Base-by-base conservation (phyloP, 129 eudicot species). In the Artemisia argyi region DNA sequence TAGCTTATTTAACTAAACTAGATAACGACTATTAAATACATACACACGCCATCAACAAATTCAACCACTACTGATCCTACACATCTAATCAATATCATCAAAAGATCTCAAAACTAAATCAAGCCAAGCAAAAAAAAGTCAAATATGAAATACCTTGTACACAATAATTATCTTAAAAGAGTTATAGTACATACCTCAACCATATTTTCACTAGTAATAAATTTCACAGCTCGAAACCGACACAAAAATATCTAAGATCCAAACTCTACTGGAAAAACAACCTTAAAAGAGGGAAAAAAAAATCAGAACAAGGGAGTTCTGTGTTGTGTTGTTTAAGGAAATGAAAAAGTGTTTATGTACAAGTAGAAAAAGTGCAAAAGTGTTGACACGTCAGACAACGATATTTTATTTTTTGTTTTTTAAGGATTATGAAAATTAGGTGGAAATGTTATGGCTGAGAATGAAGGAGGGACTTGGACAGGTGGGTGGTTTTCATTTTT, bases 331-430 rank as follows among this genome's bases (percentile, higher is more conserved):
- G 68, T 48, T 60, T 73, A n/a, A 60, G 60, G 69, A 60, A 26
- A 47, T 61, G 18, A 26, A 46, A 72, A 72, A 60, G 24, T 60
- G 48, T 13, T 24, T 30, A 12, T 47, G 39, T 59, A 22, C 20
- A 59, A 1, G 3, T 17, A 6, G 68, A 60, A 61, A 73, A 73
- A 73, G 77, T 73, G 77, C 77, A 61, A 73, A 61, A 73, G 61
- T 28, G 42, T 3, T 9, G 49, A 48, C 69, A 73, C 77, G 69
- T 73, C 51, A 49, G 69, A 73, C 10, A 4, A 20, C 10, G 46
- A 17, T 17, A 16, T 15, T 63, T 35, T 63, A 2, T 35, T 3
- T 35, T 32, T 35, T 2, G 1, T 13, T 63, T 5, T 6, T 16
- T 35, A 32, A 1, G 3, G 10, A 39, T 0, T 7, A 39, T 39